Base-by-base conservation (phyloP, 202 grass and related monocot species). In the Elaeis oleifera region DNA sequence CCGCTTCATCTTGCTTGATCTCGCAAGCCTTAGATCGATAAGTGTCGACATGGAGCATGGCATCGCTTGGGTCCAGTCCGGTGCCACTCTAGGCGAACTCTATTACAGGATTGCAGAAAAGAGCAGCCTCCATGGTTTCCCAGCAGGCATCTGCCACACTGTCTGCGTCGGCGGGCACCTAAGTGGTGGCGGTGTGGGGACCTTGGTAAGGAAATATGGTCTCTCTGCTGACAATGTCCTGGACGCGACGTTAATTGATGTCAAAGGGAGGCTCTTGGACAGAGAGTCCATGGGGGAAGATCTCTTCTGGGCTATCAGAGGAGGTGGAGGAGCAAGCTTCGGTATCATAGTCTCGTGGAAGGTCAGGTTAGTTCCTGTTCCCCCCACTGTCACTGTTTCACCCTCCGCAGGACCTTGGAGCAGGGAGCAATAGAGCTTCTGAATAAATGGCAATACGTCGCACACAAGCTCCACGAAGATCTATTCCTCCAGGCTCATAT, bases 291-390 rank as follows among this genome's bases (percentile, higher is more conserved):
- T 87, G 83, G 90, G 78, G 39, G 83, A 95, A 23, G 69, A 65
- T 28, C 86, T 77, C 27, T 95, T 87, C 67, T 95, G 90, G 85
- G 86, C 90, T 49, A 74, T 90, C 57, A 84, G 86, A 55, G 86
- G 90, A 13, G 90, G 83, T 7, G 90, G 90, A 15, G 83, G 80
- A 5, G 78, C 76, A 11, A 95, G 90, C 75, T 90, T 95, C 58
- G 90, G 90, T 55, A 32, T 95, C 57, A 50, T 95, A 19, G 28
- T 87, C 0, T 86, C 83, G 1, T 87, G 84, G 83, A 91, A 76
- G 24, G 16, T 91, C 31, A 66, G 51, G 4, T 70, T 91, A 21
- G 83, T 87, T 4, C 52, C 63, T 23, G 84, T 92, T 16, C 88
- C 84, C 17, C 26, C 29, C 52, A 67, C 63, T 51, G 74, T 92